Evolutionary conservation across 129 eudicot species (phyloP), one percentile per base, ranked within the genome.

Genomic region (Tanacetum coccineum): DNA sequence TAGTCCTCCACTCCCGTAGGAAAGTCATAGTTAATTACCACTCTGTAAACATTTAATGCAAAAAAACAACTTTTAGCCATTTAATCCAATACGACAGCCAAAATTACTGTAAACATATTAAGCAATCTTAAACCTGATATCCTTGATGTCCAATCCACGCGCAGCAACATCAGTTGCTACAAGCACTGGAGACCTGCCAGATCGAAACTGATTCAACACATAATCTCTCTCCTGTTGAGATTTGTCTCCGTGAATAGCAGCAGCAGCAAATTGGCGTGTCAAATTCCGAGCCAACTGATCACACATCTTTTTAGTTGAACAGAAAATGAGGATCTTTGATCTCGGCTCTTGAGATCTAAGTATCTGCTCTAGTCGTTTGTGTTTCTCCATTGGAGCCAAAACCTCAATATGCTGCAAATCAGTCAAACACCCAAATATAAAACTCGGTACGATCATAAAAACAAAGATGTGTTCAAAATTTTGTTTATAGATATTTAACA

Each of bases 91-190:
- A 70, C 0, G 32, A 30, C 21, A 59, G 11, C 5, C 13, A 30
- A 59, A 32, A 61, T 44, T 9, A 21, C 45, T 14, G 3, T 59
- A 1, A 42, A 26, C 6, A 14, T n/a, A 32, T 42, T 1, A 42
- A 70, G 48, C 50, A 55, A 42, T 53, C 19, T 18, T 74, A 26
- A 64, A 92, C 98, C 96, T 88, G 78, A 93, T 86, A 70, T 93
- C 98, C 74, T 93, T 93, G 59, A 93, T 66, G 68, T 93, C 98
- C 69, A 93, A 71, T 58, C 98, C 98, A 67, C 98, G 95, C 12
- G 98, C 98, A 52, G 98, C 98, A 77, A 93, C 98, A 79, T 93
- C 98, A 20, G 98, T 93, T 36, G 98, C 98, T 3, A 93, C 98
- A 50, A 93, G 96, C 52, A 93, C 76, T 0, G 98, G 96, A 74